A percentile compares a stretch with the other conserved stretches of the same genome.
These are phyloP conservation scores for Dichomitus squalens DNA, from an alignment of 1,284 basidiomycete genomes.

Conservation along the genomic window DNA sequence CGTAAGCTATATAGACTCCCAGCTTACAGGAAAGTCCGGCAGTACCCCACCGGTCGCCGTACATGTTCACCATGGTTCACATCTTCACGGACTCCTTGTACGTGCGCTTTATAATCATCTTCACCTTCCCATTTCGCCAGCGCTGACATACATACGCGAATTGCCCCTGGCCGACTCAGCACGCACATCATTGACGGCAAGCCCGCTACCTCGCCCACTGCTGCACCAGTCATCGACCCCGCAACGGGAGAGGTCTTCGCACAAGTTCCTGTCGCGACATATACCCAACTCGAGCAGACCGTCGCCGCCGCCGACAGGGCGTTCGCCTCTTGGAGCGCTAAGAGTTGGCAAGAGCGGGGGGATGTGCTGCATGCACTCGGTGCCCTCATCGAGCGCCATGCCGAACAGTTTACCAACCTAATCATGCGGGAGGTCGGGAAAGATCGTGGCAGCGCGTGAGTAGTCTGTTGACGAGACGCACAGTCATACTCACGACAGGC, in stretches of 20 bases:
- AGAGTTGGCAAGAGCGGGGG: conserved; percentile 12
- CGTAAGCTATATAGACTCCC: no score
- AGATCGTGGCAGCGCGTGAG: conserved; percentile 13
- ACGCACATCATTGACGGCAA: conserved; percentile 12
- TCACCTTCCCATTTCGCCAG: no score
- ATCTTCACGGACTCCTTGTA: no score
- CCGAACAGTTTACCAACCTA: conserved; percentile 4
- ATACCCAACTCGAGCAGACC: conserved; percentile 17
- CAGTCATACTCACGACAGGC: no score
- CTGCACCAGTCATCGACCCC: conserved; percentile 13
- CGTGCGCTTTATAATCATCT: no score
- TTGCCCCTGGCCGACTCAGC: no score
- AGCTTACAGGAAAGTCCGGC: no score
- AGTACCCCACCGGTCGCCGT: no score
- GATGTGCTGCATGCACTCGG: conserved; percentile 5
- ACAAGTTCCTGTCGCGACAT: conserved; percentile 16
- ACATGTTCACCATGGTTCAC: no score
- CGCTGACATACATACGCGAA: no score
- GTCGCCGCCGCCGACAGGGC: conserved; percentile 12
- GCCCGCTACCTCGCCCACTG: conserved; percentile 1
- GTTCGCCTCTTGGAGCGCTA: conserved; percentile 12
- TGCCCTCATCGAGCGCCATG: conserved; percentile 2
- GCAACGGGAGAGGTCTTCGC: conserved; percentile 14
- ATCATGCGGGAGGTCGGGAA: conserved; percentile 19
- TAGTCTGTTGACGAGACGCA: no score